phyloP scores from a whole-genome alignment of 1,284 basidiomycete species.

The Trichosporon inkin region DNA sequence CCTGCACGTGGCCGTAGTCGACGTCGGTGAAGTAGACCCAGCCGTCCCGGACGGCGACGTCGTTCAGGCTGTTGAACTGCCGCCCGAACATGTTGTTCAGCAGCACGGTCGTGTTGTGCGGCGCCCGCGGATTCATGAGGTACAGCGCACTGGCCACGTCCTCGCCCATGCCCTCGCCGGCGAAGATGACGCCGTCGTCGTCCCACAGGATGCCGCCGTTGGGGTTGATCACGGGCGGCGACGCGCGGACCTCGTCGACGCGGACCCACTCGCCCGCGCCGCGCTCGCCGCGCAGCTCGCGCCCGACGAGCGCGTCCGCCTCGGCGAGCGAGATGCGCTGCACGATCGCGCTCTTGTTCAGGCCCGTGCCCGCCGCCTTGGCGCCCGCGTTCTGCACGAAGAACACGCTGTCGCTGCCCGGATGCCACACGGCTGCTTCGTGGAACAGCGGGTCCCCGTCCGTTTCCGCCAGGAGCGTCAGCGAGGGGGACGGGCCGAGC shows the following conservation, averaged over 20 bases:
- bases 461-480: constrained; percentile 56
- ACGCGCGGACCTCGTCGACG: constrained; percentile 49
- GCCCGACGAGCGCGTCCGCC: constrained; percentile 33
- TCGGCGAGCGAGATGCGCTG: constrained; percentile 52
- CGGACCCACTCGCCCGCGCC: constrained; percentile 56
- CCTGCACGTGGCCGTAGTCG: constrained; percentile 54
- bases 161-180: constrained; percentile 63
- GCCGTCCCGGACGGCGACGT: constrained; percentile 64
- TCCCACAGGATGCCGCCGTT: constrained; percentile 64
- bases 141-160: constrained; percentile 61
- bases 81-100: constrained; percentile 69
- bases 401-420: constrained; percentile 59
- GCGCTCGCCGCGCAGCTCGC: constrained; percentile 4
- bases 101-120: constrained; percentile 61
- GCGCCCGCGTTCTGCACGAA: constrained; percentile 56
- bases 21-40: constrained; percentile 53
- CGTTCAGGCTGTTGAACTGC: constrained; percentile 77
- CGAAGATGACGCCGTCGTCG: constrained; percentile 59
- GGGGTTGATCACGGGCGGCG: constrained; percentile 63
- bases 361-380: constrained; percentile 48
- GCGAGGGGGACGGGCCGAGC: constrained; percentile 59
- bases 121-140: constrained; percentile 61
- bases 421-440: constrained; percentile 64
- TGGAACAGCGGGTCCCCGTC: constrained; percentile 65
- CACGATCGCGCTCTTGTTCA: constrained; percentile 53